Percentiles rank a stretch among this genome's conserved stretches.
These are phyloP conservation scores for Colletotrichum brevisporum DNA, from an alignment of 2,329 filamentous ascomycete genomes.

Conservation along the genomic window DNA sequence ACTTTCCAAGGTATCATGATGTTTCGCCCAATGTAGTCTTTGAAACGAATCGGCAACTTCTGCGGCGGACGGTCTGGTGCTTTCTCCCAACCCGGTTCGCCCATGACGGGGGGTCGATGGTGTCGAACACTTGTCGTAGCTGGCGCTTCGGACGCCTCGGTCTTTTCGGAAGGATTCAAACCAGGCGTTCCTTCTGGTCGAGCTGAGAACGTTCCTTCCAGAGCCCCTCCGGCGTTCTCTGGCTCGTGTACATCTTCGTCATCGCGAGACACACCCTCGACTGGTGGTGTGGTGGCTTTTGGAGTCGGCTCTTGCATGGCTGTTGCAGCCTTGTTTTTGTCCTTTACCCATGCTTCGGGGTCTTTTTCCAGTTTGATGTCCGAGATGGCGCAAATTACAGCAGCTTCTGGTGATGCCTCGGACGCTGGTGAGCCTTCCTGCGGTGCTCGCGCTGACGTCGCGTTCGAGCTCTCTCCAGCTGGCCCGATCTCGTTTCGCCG, in stretches of 20 bases:
- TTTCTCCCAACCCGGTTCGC: conserved; percentile 29
- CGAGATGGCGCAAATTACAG: background rate
- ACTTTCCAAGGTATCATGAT: conserved; percentile 40
- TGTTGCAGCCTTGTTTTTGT: too few relatives aligned
- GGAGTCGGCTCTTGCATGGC: background rate
- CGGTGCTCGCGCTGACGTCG: background rate
- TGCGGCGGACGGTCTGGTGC: conserved; percentile 31
- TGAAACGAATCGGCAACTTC: conserved; percentile 41
- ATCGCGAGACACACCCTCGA: background rate
- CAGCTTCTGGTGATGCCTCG: background rate
- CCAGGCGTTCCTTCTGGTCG: background rate
- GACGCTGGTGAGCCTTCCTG: background rate
- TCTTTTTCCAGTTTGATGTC: background rate
- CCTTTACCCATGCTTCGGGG: background rate
- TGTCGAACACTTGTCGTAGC: background rate
- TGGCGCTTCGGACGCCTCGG: background rate
- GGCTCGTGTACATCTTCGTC: background rate
- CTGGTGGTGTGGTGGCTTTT: background rate
- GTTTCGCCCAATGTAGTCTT: conserved; percentile 33
- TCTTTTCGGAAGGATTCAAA: background rate
- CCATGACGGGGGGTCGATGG: conserved; percentile 6
- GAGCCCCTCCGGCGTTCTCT: background rate
- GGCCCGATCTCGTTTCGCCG: too few relatives aligned
- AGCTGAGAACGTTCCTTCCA: background rate
- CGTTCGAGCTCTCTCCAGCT: background rate